Conservation (phyloP, 2,329 filamentous ascomycete genomes). For the Colletotrichum shisoi region DNA sequence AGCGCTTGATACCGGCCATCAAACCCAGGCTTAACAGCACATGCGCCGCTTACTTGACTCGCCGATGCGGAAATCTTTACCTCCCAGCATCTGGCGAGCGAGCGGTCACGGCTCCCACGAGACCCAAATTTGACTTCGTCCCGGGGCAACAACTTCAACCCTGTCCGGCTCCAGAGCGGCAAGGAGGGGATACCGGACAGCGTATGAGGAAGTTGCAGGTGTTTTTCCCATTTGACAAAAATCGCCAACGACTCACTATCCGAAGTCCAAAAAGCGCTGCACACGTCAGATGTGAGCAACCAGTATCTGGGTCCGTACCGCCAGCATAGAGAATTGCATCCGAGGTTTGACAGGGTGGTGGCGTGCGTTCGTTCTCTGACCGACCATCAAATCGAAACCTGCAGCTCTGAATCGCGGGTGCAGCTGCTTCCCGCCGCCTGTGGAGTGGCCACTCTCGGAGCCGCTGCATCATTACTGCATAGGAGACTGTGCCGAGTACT, state of each 20-base stretch:
- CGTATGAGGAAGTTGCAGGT: neutral
- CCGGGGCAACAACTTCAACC: neutral
- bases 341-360: constrained; percentile 31
- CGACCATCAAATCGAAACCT: constrained; percentile 39
- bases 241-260: neutral
- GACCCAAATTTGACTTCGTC: constrained; percentile 7
- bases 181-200: neutral
- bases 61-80: neutral
- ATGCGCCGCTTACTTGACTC: constrained; percentile 2
- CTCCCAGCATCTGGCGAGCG: neutral
- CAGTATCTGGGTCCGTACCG: constrained; percentile 30
- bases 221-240: neutral
- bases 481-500: constrained; percentile 13
- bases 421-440: constrained; percentile 35
- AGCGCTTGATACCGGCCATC: neutral
- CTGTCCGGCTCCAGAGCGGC: neutral
- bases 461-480: constrained; percentile 21
- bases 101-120: neutral
- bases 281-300: constrained; percentile 38
- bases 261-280: constrained; percentile 12
- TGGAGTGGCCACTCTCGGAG: constrained; percentile 15
- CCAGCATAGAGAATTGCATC: constrained; percentile 23
- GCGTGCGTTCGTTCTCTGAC: constrained; percentile 30
- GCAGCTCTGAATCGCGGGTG: constrained; percentile 38
- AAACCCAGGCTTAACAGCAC: neutral